Percentiles rank a stretch among this genome's conserved stretches.
These are phyloP conservation scores for Secale cereale DNA, from an alignment of 176 grass and related monocot species.

Conservation along the genomic window DNA sequence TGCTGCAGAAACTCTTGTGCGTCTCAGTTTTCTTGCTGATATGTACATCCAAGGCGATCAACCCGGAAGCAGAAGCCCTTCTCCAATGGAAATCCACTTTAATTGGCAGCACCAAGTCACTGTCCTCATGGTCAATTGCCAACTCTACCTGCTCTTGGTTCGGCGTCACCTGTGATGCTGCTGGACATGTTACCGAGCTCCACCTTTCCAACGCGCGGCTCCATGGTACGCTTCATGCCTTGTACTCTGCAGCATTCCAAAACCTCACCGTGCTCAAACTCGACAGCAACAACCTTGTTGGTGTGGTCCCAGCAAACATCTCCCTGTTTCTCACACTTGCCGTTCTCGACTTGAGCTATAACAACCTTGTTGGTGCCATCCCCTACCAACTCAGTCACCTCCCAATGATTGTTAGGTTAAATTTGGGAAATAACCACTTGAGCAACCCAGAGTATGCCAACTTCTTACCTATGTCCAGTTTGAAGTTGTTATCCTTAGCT, in stretches of 20 bases:
- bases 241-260: slow-evolving; percentile 23
- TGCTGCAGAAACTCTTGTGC: too few relatives aligned
- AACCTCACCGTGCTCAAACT: slow-evolving; percentile 32
- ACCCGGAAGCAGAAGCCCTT: slow-evolving; percentile 26
- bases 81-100: slow-evolving; percentile 53
- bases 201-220: background rate
- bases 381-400: background rate
- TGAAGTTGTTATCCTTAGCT: background rate
- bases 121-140: slow-evolving; percentile 36
- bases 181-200: slow-evolving; percentile 25
- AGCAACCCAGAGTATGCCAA: background rate
- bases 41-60: background rate
- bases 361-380: background rate
- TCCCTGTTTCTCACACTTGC: background rate
- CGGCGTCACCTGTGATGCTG: slow-evolving; percentile 33
- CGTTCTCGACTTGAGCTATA: background rate
- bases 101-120: background rate
- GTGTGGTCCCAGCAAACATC: slow-evolving; percentile 36
- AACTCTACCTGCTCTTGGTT: slow-evolving; percentile 45
- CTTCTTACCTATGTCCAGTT: background rate
- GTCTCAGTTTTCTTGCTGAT: background rate
- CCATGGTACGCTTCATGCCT: slow-evolving; percentile 28
- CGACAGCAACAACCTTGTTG: slow-evolving; percentile 8
- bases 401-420: background rate
- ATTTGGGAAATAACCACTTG: background rate